Percentiles rank a stretch among this genome's conserved stretches.
phyloP scores from a whole-genome alignment of 2,329 filamentous ascomycete genomes.

The Aureobasidium sp. region DNA sequence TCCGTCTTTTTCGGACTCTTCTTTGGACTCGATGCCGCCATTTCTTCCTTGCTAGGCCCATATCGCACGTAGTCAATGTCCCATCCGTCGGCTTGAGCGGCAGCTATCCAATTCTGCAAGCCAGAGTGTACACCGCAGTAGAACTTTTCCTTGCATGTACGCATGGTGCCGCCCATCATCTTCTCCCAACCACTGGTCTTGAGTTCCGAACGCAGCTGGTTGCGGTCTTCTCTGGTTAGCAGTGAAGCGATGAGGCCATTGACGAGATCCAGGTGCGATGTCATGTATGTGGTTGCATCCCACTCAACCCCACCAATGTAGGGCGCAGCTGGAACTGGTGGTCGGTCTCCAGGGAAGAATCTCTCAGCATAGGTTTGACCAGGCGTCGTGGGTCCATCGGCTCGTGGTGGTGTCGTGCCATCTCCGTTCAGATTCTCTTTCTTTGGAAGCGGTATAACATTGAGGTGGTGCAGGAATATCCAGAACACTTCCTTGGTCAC shows the following conservation, averaged over 20 bases:
- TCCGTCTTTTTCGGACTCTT: conserved; percentile 20
- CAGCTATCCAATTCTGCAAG: conserved; percentile 81
- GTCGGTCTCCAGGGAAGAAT: conserved; percentile 76
- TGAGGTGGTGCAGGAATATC: conserved; percentile 95
- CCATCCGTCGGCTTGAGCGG: conserved; percentile 83
- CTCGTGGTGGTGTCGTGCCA: background rate
- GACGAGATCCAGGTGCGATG: conserved; percentile 82
- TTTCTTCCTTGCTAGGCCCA: conserved; percentile 46
- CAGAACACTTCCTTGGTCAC: conserved; percentile 98
- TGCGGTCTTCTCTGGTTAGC: conserved; percentile 61
- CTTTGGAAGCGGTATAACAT: conserved; percentile 63
- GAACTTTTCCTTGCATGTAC: conserved; percentile 96
- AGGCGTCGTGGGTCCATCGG: background rate
- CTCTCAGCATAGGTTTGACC: conserved; percentile 42
- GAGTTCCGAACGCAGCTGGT: conserved; percentile 67
- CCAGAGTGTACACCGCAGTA: conserved; percentile 88
- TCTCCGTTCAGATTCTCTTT: background rate
- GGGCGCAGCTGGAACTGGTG: conserved; percentile 85
- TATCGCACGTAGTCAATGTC: conserved; percentile 71
- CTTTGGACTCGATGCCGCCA: conserved; percentile 33
- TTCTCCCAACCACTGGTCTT: conserved; percentile 85
- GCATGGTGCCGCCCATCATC: conserved; percentile 71
- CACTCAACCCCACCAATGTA: conserved; percentile 97
- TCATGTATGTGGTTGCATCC: conserved; percentile 96
- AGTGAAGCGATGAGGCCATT: conserved; percentile 84